Evolutionary conservation across 495 filamentous ascomycete species (phyloP).

Genomic region (Hapsidospora chrysogenum): DNA sequence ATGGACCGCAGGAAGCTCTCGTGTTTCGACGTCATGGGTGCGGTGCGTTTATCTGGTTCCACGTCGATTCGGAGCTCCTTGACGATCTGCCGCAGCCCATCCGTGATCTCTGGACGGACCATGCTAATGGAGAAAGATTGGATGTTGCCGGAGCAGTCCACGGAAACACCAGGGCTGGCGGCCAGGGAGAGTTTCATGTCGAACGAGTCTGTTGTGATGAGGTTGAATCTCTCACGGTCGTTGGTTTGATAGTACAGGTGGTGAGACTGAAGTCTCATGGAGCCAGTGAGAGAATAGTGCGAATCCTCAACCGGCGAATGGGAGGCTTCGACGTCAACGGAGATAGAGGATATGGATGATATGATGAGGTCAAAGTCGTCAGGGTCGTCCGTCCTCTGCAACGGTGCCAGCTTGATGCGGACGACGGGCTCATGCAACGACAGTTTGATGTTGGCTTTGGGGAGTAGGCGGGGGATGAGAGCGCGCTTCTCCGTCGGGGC

Average conservation of each 20-base stretch:
- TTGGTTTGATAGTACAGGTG: slow-evolving; percentile 91
- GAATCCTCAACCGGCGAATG: slow-evolving; percentile 73
- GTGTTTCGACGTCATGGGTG: slow-evolving; percentile 28
- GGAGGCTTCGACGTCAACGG: slow-evolving; percentile 81
- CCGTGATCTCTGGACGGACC: slow-evolving; percentile 78
- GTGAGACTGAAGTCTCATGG: slow-evolving; percentile 70
- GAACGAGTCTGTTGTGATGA: slow-evolving; percentile 69
- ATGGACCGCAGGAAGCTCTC: slow-evolving; percentile 59
- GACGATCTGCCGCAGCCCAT: slow-evolving; percentile 81
- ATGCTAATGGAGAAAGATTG: slow-evolving; percentile 81
- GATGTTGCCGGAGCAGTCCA: slow-evolving; percentile 61
- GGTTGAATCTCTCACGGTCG: slow-evolving; percentile 61
- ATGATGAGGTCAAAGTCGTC: slow-evolving; percentile 89
- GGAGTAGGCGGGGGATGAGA: slow-evolving; percentile 77
- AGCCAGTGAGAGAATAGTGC: slow-evolving; percentile 72
- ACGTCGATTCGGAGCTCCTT: slow-evolving; percentile 51
- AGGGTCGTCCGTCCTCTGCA: slow-evolving; percentile 42
- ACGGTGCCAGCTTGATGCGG: slow-evolving; percentile 65
- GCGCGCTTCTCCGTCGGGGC: slow-evolving; percentile 22
- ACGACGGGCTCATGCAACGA: slow-evolving; percentile 93
- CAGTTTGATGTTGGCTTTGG: slow-evolving; percentile 88
- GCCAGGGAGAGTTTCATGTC: slow-evolving; percentile 74
- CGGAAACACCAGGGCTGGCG: slow-evolving; percentile 71
- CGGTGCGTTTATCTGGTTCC: slow-evolving; percentile 39
- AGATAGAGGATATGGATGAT: slow-evolving; percentile 80